Conservation (phyloP, 495 filamentous ascomycete species). For the Neurospora sp. region DNA sequence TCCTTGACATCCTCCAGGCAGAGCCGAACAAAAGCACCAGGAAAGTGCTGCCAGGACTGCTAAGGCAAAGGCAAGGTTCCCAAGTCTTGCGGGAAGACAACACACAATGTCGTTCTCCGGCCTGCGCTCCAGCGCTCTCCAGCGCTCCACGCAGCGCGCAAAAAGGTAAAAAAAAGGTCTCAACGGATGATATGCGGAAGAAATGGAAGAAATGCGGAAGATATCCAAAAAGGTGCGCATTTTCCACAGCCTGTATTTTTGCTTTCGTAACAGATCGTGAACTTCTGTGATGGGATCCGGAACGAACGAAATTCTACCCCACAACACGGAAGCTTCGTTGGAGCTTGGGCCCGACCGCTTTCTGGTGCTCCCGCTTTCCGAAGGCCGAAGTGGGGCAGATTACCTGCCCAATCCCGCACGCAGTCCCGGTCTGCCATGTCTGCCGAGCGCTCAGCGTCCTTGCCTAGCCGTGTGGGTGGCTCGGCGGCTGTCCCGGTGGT, state of each 20-base stretch:
- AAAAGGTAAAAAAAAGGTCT: neutral
- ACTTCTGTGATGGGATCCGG: neutral
- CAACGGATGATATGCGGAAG: neutral
- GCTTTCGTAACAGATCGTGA: neutral
- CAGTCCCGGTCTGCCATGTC: too few species aligned
- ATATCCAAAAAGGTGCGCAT: neutral
- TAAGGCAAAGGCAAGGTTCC: neutral
- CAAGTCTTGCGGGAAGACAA: neutral
- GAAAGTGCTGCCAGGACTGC: neutral
- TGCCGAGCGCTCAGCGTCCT: too few species aligned
- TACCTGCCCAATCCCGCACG: neutral
- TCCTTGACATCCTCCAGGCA: neutral
- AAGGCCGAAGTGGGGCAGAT: neutral
- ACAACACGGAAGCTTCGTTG: neutral
- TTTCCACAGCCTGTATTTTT: neutral
- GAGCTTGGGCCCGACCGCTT: neutral
- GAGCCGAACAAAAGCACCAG: neutral
- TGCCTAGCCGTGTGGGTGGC: too few species aligned
- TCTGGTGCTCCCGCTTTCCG: too few species aligned
- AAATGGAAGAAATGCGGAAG: neutral
- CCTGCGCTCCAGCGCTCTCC: too few species aligned
- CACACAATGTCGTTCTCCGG: neutral
- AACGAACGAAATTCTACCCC: neutral
- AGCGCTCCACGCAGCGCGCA: neutral
- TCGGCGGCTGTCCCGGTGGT: too few species aligned